Percentiles rank a stretch among this genome's conserved stretches.
Evolutionary conservation across 1,284 basidiomycete genomes (phyloP).

Genomic region (Pterula multifida): DNA sequence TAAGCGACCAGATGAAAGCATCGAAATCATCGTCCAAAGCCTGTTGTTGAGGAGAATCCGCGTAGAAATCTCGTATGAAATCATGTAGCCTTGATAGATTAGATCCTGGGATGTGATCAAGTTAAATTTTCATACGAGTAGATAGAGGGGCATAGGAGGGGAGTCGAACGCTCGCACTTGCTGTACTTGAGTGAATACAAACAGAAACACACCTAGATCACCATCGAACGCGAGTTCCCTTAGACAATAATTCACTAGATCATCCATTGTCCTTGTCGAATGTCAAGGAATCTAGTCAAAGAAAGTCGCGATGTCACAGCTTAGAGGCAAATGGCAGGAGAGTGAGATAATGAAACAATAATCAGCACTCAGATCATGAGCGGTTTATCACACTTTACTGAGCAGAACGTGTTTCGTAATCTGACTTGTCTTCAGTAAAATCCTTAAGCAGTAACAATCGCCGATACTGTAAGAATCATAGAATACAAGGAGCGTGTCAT

Average conservation of each 20-base stretch:
- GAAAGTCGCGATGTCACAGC: no score
- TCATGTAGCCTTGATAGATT: constrained; percentile 53
- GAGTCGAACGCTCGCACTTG: constrained; percentile 35
- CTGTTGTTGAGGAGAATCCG: constrained; percentile 30
- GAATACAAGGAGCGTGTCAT: not conserved
- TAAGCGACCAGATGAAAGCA: constrained; percentile 69
- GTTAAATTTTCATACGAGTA: constrained; percentile 7
- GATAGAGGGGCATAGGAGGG: constrained; percentile 16
- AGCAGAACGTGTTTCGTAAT: no score
- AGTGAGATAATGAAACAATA: no score
- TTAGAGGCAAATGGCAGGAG: no score
- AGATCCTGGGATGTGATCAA: constrained; percentile 37
- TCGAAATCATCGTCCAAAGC: constrained; percentile 65
- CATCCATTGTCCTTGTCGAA: constrained; percentile 42
- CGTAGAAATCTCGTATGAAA: constrained; percentile 58
- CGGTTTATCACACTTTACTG: no score
- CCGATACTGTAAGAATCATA: not conserved
- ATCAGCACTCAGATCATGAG: no score
- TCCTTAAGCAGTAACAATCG: no score
- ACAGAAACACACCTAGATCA: constrained; percentile 49
- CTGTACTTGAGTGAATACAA: no score
- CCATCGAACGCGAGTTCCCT: constrained; percentile 74
- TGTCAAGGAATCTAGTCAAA: no score
- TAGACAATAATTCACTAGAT: constrained; percentile 62
- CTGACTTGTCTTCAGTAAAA: no score